Percentiles rank a stretch among this genome's conserved stretches.
phyloP scores from a whole-genome alignment of 441 rosid species.

The Erodium trifolium region DNA sequence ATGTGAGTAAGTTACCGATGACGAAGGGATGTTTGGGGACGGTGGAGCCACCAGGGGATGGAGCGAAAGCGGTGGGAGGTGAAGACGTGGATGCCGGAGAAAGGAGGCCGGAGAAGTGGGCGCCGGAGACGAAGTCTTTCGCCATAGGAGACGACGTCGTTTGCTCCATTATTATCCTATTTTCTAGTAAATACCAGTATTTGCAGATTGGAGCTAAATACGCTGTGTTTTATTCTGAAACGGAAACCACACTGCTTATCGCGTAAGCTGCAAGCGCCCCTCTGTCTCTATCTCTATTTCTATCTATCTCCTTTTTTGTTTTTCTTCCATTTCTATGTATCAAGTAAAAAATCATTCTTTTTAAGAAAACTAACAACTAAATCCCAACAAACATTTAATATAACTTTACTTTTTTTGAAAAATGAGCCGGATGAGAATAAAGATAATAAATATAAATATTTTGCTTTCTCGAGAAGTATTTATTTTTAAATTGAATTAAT shows the following conservation, averaged over 20 bases:
- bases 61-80: slow-evolving; percentile 30
- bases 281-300: neutral
- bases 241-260: neutral
- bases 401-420: no score
- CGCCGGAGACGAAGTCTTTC: slow-evolving; percentile 65
- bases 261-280: neutral
- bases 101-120: slow-evolving; percentile 61
- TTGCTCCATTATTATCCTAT: neutral
- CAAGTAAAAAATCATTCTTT: no score
- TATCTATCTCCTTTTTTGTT: neutral
- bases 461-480: no score
- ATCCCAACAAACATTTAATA: neutral
- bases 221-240: neutral
- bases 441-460: no score
- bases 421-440: no score
- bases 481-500: no score
- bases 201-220: neutral
- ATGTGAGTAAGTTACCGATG: slow-evolving; percentile 42
- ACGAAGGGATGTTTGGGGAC: slow-evolving; percentile 71
- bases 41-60: slow-evolving; percentile 24
- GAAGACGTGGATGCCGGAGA: slow-evolving; percentile 35
- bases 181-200: neutral
- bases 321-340: neutral
- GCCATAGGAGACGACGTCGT: slow-evolving; percentile 2
- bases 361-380: no score